phyloP scores from a whole-genome alignment of 2,329 filamentous ascomycete species.

The Phaeosphaeriaceae sp. region DNA sequence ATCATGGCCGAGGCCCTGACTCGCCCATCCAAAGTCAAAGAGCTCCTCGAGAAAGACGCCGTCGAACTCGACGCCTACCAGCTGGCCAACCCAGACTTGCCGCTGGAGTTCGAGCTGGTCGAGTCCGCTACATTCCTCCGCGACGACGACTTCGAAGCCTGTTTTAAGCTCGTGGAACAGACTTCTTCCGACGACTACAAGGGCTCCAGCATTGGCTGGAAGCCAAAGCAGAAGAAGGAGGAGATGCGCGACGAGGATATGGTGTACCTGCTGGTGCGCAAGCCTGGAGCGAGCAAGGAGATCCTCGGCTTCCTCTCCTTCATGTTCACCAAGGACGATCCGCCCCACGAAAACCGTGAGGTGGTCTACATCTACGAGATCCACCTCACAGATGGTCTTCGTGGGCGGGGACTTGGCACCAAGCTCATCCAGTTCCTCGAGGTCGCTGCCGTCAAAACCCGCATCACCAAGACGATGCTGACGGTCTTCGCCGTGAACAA shows the following conservation, averaged over 20 bases:
- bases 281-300: constrained; percentile 2
- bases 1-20: background rate
- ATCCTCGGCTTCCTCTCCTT: constrained; percentile 61
- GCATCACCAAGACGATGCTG: constrained; percentile 73
- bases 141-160: constrained; percentile 53
- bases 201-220: constrained; percentile 69
- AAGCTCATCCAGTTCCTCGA: constrained; percentile 66
- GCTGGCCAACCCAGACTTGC: background rate
- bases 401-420: constrained; percentile 68
- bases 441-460: constrained; percentile 60
- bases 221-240: constrained; percentile 63
- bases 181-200: constrained; percentile 73
- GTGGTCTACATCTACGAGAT: constrained; percentile 84
- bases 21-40: background rate
- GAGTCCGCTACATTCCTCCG: constrained; percentile 41
- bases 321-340: constrained; percentile 72
- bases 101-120: constrained; percentile 29
- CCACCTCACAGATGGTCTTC: constrained; percentile 66
- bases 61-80: constrained; percentile 1
- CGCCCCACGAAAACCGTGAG: constrained; percentile 48
- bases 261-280: constrained; percentile 67
- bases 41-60: constrained; percentile 11
- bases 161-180: constrained; percentile 64
- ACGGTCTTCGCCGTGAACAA: constrained; percentile 73
- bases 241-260: constrained; percentile 75